Percentiles rank a stretch among this genome's conserved stretches.
phyloP scores from a whole-genome alignment of 169 alveolate species.

The Plasmodium blacklocki region DNA sequence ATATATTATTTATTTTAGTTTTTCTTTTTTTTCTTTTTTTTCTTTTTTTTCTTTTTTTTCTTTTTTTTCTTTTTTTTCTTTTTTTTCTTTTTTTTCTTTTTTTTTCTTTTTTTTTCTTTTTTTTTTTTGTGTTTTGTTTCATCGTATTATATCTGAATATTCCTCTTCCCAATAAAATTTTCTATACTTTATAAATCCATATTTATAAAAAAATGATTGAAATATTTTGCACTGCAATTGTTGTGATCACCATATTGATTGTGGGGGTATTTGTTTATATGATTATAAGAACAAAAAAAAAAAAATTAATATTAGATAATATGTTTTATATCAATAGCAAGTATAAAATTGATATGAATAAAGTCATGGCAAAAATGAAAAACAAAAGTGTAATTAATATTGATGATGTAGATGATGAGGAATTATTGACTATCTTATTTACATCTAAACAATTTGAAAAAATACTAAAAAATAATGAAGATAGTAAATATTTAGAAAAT shows the following conservation, averaged over 20 bases:
- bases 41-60: neutral
- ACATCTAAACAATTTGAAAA: conserved; percentile 56
- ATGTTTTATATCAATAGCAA: conserved; percentile 17
- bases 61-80: neutral
- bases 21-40: too few species aligned
- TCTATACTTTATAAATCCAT: too few species aligned
- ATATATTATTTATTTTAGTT: too few species aligned
- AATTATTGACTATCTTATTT: conserved; percentile 54
- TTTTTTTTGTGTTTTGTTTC: neutral
- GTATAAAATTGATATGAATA: conserved; percentile 46
- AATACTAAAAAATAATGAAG: conserved; percentile 59
- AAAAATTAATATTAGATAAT: conserved; percentile 31
- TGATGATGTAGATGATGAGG: conserved; percentile 69
- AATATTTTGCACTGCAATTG: conserved; percentile 1
- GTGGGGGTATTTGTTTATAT: conserved; percentile 20
- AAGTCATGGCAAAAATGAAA: conserved; percentile 45
- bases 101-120: neutral
- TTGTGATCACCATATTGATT: conserved; percentile 11
- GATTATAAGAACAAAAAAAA: conserved; percentile 15
- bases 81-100: neutral
- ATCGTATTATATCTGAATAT: neutral
- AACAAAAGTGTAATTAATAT: conserved; percentile 50
- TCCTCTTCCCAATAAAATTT: too few species aligned
- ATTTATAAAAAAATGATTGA: conserved; percentile 28
- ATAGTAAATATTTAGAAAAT: conserved; percentile 43